Evolutionary conservation across 73 alveolate species (phyloP), one percentile per base, ranked within the genome.

Genomic region (Paramecium tetraurelia): DNA sequence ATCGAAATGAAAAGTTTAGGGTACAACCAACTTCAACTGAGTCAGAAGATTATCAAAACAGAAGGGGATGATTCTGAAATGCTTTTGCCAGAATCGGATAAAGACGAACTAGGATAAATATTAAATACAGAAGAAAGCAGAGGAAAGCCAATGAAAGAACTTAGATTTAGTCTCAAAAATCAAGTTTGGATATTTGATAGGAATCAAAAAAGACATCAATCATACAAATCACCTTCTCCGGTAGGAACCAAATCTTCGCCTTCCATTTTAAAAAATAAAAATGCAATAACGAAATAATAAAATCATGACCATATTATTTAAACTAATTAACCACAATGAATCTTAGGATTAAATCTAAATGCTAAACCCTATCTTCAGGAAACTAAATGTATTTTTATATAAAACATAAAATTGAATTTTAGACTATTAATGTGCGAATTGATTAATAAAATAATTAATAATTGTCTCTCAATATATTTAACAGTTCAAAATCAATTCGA

Each of bases 61-160:
- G 57, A 72, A 14, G 86, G 86, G 8, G 63, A 72, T 40, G 36
- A 36, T 21, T 33, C 57, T n/a, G 59, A 72, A 5, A 43, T 36
- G 33, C 59, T 72, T 29, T 43, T 72, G 14, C 86, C 86, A 72
- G 86, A 72, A 36, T 72, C 86, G 5, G 86, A 72, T 72, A 40
- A 36, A n/a, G 86, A 72, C 16, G 86, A 72, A 29, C 12, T 16
- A 12, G 57, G 57, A 20, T 72, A 72, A 72, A 63, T 63, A 63
- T 31, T 63, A 41, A 63, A 31, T 63, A 63, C 84, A 63, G 86
- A 72, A 72, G 86, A 72, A 36, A 72, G 57, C 18, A 72, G 46
- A 72, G 33, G 59, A 12, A 72, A 72, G 10, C 86, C 86, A 9
- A 72, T 72, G 11, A 72, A 72, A 18, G 46, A 31, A 18, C 86